Evolutionary conservation across 192 early-diverging fungal species (phyloP), one percentile per base, ranked within the genome.

Genomic region (Phycomyces nitens): DNA sequence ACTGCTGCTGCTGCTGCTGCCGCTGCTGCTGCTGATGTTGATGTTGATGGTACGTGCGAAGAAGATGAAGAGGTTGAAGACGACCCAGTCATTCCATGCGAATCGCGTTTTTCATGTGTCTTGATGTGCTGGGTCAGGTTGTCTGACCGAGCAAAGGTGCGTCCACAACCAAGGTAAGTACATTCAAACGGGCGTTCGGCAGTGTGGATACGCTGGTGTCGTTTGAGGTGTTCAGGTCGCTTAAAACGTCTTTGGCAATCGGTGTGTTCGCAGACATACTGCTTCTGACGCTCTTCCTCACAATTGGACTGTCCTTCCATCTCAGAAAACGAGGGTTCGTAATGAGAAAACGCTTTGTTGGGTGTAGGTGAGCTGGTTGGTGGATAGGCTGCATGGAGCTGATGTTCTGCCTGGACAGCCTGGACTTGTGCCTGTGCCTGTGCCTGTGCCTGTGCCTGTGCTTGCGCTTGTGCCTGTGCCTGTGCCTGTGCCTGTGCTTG

Each of bases 191-290:
- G 89, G 23, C 79, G 79, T 55, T 85, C 84, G 0, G 82, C 75
- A 1, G 86, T 85, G 62, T 90, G 89, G 16, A 69, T 76, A 3
- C 92, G 83, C 69, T 82, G 81, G 72, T 94, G 90, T 20, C 91
- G 76, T 59, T 87, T 84, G 14, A 93, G 77, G 59, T 93, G 91
- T 64, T 92, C 89, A 55, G 83, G 80, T 34, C 89, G 86, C 71
- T 92, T 90, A 67, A 93, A 93, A 20, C 79, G 64, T 54, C 79
- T 72, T 8, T 71, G 71, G 41, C 84, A 86, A 21, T 71, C 43
- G 7, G 65, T 55, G 51, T 68, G 62, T 16, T 39, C 66, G 53
- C 74, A 76, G 1, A 64, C 56, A 56, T 76, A 69, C 6, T 71
- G 69, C 26, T 73, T 66, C 34, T 70, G 54, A 15, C 58, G 20